phyloP scores from a whole-genome alignment of 148 eudicot genomes.

The Nepenthes gracilis region DNA sequence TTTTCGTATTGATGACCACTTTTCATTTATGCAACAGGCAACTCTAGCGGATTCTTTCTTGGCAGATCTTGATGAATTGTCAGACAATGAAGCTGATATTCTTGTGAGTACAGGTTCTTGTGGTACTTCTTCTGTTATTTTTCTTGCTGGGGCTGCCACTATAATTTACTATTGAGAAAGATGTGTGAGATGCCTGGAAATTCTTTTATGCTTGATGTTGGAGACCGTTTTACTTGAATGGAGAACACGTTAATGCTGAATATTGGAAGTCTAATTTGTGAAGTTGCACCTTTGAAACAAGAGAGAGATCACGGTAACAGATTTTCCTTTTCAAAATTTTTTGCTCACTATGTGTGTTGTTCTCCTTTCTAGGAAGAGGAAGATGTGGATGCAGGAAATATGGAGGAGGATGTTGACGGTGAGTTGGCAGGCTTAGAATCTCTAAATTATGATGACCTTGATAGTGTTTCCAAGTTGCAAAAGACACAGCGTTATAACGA shows the following conservation, averaged over 20 bases:
- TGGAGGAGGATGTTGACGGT: conserved; percentile 86
- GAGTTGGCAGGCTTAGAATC: conserved; percentile 80
- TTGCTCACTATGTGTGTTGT: background rate
- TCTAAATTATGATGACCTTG: conserved; percentile 86
- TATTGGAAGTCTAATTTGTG: too few species aligned
- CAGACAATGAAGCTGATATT: conserved; percentile 73
- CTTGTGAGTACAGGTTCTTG: conserved; percentile 28
- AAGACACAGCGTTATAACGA: conserved; percentile 72
- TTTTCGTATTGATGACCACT: background rate
- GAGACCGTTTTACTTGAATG: too few species aligned
- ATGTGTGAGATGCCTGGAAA: background rate
- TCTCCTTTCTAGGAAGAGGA: conserved; percentile 45
- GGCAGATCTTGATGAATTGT: conserved; percentile 94
- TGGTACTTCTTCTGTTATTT: background rate
- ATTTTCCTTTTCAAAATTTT: background rate
- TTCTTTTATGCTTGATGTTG: background rate
- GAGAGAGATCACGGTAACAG: background rate
- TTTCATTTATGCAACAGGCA: conserved; percentile 37
- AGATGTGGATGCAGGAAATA: conserved; percentile 37
- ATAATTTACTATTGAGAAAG: background rate
- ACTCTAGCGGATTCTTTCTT: conserved; percentile 89
- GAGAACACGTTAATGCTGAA: too few species aligned
- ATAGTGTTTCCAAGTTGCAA: conserved; percentile 78
- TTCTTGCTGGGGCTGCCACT: background rate
- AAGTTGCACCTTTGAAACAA: too few species aligned